Base-by-base conservation (phyloP, 106 monocot genomes). In the Triglochin maritima region DNA sequence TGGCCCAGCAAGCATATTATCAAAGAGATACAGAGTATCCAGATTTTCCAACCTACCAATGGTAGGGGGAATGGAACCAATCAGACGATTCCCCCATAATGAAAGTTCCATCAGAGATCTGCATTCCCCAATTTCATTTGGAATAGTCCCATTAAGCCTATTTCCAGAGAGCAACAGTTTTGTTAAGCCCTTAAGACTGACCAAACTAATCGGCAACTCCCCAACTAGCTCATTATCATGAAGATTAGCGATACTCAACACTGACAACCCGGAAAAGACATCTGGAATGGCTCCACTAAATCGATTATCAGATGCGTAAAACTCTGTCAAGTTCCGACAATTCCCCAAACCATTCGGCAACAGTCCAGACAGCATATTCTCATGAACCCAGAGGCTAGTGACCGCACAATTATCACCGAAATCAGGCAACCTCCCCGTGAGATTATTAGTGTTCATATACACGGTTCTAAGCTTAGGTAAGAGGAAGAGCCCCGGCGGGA, bases 401-500 rank as follows among this genome's bases (percentile, higher is more conserved):
- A 92, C 56, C 16, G 64, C 16, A 62, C 85, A 88, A 0, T 55
- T 12, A 29, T 45, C 0, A 10, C 78, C 56, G 50, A 92, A 80
- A 3, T 74, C 85, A 0, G 85, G 83, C 10, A 93, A 11, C 2
- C 1, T 7, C 2, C 88, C 93, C 12, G 93, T 75, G 60, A 93
- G 67, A 45, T 81, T 86, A 68, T 93, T 93, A 10, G 57, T 64
- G 66, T 68, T 69, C 59, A 93, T 62, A 69, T 84, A 77, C 55
- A 93, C 15, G 16, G 48, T 50, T 5, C 41, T 46, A 17, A 93
- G 83, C 9, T 58, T 69, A 7, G 85, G 83, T 11, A 88, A 71
- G n/a, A 15, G 66, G 55, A 79, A 29, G 16, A 88, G 73, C 64
- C 74, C 81, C 17, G 41, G n/a, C 2, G 88, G 92, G 64, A 92